Evolutionary conservation across 352 stramenopile species (phyloP).

Genomic region (Pythium chondricola): DNA sequence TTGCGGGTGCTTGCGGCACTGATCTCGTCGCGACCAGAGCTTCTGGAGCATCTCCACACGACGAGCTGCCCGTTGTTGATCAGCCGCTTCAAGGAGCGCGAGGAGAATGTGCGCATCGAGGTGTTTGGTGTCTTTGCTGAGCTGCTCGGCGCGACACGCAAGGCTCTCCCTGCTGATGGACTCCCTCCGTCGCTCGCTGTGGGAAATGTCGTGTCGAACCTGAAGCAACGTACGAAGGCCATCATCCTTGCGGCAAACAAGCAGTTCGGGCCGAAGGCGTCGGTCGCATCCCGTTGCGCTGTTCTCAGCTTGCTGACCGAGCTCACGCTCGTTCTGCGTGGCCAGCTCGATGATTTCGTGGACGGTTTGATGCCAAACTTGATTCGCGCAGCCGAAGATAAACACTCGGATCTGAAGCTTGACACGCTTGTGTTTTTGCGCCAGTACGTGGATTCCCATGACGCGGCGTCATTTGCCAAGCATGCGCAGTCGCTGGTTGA

Average conservation of each 20-base stretch:
- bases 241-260: conserved; percentile 77
- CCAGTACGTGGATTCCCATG: conserved; percentile 90
- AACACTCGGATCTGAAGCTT: conserved; percentile 94
- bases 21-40: conserved; percentile 84
- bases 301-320: conserved; percentile 83
- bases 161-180: conserved; percentile 30
- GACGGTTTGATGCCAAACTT: conserved; percentile 76
- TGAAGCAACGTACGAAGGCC: conserved; percentile 59
- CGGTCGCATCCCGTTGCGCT: conserved; percentile 70
- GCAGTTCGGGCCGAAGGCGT: conserved; percentile 72
- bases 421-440: conserved; percentile 93
- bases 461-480: conserved; percentile 66
- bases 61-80: conserved; percentile 82
- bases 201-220: conserved; percentile 39
- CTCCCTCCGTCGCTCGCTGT: conserved; percentile 21
- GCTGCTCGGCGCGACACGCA: conserved; percentile 79
- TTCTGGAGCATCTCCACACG: conserved; percentile 81
- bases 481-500: conserved; percentile 79
- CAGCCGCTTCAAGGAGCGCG: conserved; percentile 92
- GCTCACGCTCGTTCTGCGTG: conserved; percentile 69
- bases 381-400: conserved; percentile 81
- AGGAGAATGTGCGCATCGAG: conserved; percentile 98
- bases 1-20: conserved; percentile 91
- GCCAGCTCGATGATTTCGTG: conserved; percentile 66
- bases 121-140: conserved; percentile 94